A percentile compares a stretch with the other conserved stretches of the same genome.
These are phyloP conservation scores for Teunomyces stri DNA, from an alignment of 805 yeast species.

Conservation along the genomic window DNA sequence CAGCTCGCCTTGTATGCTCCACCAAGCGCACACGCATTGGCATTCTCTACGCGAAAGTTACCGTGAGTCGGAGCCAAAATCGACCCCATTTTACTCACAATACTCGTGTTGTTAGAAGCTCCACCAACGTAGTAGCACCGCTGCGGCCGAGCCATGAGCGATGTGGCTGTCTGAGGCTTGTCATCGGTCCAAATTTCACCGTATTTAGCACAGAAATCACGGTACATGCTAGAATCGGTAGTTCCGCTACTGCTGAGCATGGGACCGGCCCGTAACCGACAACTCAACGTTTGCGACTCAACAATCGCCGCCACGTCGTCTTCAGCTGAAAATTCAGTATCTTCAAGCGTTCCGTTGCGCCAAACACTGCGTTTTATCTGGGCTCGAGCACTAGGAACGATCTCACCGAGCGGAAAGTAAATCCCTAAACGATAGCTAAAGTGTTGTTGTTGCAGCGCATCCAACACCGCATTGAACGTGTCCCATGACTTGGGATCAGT, in stretches of 20 bases:
- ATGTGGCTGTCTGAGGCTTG: constrained; percentile 39
- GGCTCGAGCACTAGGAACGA: constrained; percentile 76
- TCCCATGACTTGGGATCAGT: constrained; percentile 50
- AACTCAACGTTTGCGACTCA: constrained; percentile 83
- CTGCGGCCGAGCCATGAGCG: constrained; percentile 56
- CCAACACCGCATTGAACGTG: constrained; percentile 55
- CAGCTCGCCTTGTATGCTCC: constrained; percentile 86
- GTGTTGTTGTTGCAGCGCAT: constrained; percentile 19
- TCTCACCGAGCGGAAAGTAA: constrained; percentile 88
- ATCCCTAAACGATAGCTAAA: constrained; percentile 60
- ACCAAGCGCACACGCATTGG: constrained; percentile 91
- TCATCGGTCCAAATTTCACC: constrained; percentile 52
- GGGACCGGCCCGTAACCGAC: constrained; percentile 77
- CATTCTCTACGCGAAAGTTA: constrained; percentile 67
- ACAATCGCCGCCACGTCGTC: constrained; percentile 74
- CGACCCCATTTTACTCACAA: constrained; percentile 65
- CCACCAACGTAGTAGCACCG: constrained; percentile 86
- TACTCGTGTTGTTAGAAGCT: constrained; percentile 68
- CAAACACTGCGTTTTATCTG: constrained; percentile 56
- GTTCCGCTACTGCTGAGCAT: constrained; percentile 49
- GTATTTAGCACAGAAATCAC: constrained; percentile 28
- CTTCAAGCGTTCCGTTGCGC: constrained; percentile 23
- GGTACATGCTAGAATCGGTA: constrained; percentile 15
- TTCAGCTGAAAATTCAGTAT: constrained; percentile 45
- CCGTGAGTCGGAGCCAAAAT: constrained; percentile 68